Conservation (phyloP, 2,329 filamentous ascomycete genomes). For the Aspergillus phoenicis region DNA sequence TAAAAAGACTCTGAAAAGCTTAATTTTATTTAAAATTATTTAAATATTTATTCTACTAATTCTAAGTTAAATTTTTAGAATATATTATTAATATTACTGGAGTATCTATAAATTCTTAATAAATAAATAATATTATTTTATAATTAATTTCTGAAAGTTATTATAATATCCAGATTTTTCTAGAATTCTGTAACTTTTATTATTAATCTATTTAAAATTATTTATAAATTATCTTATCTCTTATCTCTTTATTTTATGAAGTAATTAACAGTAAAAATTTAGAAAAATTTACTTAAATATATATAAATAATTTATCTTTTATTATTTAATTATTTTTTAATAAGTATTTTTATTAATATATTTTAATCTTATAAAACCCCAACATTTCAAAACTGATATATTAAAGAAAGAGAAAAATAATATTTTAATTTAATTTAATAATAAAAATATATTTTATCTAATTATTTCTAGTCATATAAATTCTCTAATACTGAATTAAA, state of each 20-base stretch:
- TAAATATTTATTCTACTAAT: too few relatives aligned
- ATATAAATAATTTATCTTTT: not conserved
- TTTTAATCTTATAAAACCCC: not conserved
- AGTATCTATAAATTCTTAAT: too few relatives aligned
- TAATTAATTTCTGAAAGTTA: too few relatives aligned
- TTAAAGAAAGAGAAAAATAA: not conserved
- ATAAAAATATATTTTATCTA: not conserved
- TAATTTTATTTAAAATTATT: too few relatives aligned
- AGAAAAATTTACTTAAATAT: not conserved
- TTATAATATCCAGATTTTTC: too few relatives aligned
- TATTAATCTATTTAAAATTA: too few relatives aligned
- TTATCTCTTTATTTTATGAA: not conserved
- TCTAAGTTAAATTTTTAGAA: too few relatives aligned
- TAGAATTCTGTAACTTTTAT: not conserved
- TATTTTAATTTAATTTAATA: not conserved
- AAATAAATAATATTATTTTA: too few relatives aligned
- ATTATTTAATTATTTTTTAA: slow-evolving; percentile 1
- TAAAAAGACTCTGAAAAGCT: not conserved
- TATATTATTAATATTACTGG: too few relatives aligned
- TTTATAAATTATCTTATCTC: not conserved
- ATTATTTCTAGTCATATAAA: not conserved
- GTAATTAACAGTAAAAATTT: not conserved
- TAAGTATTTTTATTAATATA: not conserved
- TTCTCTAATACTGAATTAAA: not conserved
- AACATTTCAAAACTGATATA: not conserved